These are phyloP conservation scores for Syncephalastrum sp. DNA, from an alignment of 371 early-diverging fungal genomes.

Conservation along the genomic window DNA sequence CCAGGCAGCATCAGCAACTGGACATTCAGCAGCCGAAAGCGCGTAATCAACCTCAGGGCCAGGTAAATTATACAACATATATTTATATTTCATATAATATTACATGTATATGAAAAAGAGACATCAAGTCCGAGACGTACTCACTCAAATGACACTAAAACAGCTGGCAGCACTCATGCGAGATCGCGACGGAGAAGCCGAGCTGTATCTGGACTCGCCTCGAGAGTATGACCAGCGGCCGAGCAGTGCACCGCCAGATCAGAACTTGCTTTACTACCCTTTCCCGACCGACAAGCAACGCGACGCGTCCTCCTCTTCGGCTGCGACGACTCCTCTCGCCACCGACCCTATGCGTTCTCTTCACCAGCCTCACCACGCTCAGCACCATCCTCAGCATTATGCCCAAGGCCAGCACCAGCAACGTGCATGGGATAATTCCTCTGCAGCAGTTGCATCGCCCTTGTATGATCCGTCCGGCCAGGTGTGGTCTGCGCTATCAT, in stretches of 20 bases:
- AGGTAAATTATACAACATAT: conserved; percentile 15
- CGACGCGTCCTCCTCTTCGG: background rate
- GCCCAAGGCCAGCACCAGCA: background rate
- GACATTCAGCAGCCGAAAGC: conserved; percentile 28
- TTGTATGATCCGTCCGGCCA: conserved; percentile 10
- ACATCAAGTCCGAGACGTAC: background rate
- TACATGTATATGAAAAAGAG: too few relatives aligned
- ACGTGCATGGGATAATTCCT: conserved; percentile 5
- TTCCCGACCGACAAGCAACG: background rate
- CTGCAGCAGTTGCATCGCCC: conserved; percentile 4
- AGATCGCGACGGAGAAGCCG: conserved; percentile 16
- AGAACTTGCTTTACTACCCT: conserved; percentile 10
- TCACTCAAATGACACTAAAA: too few relatives aligned
- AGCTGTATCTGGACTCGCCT: conserved; percentile 13
- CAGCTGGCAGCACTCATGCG: conserved; percentile 26
- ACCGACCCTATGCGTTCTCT: too few relatives aligned
- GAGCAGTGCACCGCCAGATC: conserved; percentile 23
- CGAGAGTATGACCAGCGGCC: conserved; percentile 14
- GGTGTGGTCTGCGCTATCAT: conserved; percentile 1
- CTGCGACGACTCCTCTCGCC: too few relatives aligned
- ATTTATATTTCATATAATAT: too few relatives aligned
- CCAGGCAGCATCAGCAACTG: conserved; percentile 10
- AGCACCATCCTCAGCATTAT: background rate
- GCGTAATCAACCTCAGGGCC: conserved; percentile 27
- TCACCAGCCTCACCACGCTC: background rate